Evolutionary conservation across 2,329 filamentous ascomycete species (phyloP).

Genomic region (Fonsecaea pedrosoi): DNA sequence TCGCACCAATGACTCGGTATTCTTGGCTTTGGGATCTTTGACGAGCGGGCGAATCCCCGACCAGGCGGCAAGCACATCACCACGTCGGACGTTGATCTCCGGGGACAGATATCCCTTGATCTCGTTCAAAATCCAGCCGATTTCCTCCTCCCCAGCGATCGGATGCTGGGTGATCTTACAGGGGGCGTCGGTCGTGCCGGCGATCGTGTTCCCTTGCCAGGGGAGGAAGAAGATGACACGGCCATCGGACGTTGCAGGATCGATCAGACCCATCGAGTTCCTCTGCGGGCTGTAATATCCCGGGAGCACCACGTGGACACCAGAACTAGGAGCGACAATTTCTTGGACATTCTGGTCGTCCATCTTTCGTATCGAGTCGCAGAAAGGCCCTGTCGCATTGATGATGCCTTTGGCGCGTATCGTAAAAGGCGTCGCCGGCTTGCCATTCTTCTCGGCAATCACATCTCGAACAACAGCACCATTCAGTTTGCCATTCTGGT

Average conservation of each 20-base stretch:
- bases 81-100: slow-evolving; percentile 82
- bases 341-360: slow-evolving; percentile 75
- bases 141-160: slow-evolving; percentile 79
- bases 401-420: slow-evolving; percentile 82
- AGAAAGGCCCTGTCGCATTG: slow-evolving; percentile 89
- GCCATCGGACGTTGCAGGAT: slow-evolving; percentile 84
- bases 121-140: slow-evolving; percentile 85
- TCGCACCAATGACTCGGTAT: slow-evolving; percentile 84
- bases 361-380: slow-evolving; percentile 83
- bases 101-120: slow-evolving; percentile 81
- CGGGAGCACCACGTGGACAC: slow-evolving; percentile 84
- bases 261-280: slow-evolving; percentile 81
- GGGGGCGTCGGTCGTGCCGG: slow-evolving; percentile 83
- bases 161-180: slow-evolving; percentile 75
- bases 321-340: slow-evolving; percentile 84
- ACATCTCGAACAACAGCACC: slow-evolving; percentile 77
- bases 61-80: slow-evolving; percentile 90
- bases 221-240: slow-evolving; percentile 92
- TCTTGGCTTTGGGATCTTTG: slow-evolving; percentile 82
- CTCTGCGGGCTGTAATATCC: slow-evolving; percentile 79
- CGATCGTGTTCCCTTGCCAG: slow-evolving; percentile 92
- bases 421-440: slow-evolving; percentile 61
- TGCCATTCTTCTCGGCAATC: slow-evolving; percentile 69
- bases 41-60: slow-evolving; percentile 86
- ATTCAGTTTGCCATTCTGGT: slow-evolving; percentile 72